phyloP scores from a whole-genome alignment of 2,329 filamentous ascomycete species.

The Apiospora sp. region DNA sequence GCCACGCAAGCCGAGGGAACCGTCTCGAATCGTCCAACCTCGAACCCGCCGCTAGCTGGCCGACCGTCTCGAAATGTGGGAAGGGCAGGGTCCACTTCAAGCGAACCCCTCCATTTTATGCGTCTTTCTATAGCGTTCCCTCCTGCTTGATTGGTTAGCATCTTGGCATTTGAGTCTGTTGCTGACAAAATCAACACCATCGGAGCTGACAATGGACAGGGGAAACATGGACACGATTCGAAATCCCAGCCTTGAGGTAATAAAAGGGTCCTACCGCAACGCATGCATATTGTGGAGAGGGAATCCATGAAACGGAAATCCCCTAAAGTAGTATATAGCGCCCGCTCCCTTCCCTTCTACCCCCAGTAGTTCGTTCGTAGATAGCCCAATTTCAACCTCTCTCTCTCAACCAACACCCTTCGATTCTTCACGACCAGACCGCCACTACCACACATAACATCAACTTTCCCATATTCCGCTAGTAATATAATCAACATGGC shows the following conservation, averaged over 20 bases:
- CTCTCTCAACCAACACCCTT: not conserved
- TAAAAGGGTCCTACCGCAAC: not conserved
- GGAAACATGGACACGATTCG: not conserved
- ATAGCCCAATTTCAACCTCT: not conserved
- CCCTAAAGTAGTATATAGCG: conserved; percentile 4
- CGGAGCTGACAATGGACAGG: not conserved
- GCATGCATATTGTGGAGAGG: not conserved
- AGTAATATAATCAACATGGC: conserved; percentile 41
- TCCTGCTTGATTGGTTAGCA: not conserved
- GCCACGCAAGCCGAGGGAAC: conserved; percentile 5
- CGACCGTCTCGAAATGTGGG: not conserved
- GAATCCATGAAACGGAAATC: not conserved
- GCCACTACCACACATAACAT: not conserved
- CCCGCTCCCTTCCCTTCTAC: not conserved
- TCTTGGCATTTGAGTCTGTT: not conserved
- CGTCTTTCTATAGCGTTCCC: not conserved
- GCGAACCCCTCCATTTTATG: not conserved
- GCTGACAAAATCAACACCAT: not conserved
- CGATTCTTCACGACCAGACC: not conserved
- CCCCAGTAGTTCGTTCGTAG: not conserved
- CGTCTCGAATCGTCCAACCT: conserved; percentile 14
- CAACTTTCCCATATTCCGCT: not conserved
- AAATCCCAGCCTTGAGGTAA: not conserved
- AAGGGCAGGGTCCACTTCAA: not conserved
- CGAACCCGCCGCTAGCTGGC: not conserved